These are phyloP conservation scores for Pestalotiopsis sp. DNA, from an alignment of 2,329 filamentous ascomycete species.

Conservation along the genomic window DNA sequence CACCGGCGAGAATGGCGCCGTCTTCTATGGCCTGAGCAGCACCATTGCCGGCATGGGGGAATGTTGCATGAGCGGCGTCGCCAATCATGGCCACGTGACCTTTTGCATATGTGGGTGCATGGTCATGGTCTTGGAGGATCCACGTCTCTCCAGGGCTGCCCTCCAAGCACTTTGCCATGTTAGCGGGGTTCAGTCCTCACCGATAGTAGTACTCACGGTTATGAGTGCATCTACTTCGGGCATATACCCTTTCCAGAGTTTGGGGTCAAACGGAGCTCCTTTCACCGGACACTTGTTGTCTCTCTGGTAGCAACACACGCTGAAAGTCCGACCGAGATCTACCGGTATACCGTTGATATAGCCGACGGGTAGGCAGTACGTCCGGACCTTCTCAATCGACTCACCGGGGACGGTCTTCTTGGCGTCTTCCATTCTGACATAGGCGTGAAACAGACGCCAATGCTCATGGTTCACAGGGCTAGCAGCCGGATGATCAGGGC, in stretches of 20 bases:
- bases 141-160: constrained; percentile 13
- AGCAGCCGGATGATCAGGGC: constrained; percentile 9
- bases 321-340: constrained; percentile 17
- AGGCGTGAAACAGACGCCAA: constrained; percentile 13
- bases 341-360: constrained; percentile 19
- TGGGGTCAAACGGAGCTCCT: background rate
- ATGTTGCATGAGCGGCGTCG: constrained; percentile 18
- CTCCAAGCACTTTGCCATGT: constrained; percentile 12
- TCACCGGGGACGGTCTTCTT: constrained; percentile 12
- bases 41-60: constrained; percentile 18
- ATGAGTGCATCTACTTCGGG: constrained; percentile 11
- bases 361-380: constrained; percentile 17
- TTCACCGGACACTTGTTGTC: constrained; percentile 13
- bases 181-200: background rate
- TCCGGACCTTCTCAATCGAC: constrained; percentile 17
- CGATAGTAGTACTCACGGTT: constrained; percentile 6
- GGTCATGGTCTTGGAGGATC: constrained; percentile 19
- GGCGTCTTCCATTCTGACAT: constrained; percentile 14
- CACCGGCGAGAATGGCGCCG: constrained; percentile 12
- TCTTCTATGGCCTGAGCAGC: constrained; percentile 20
- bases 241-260: constrained; percentile 13
- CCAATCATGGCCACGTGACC: constrained; percentile 17
- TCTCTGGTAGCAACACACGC: constrained; percentile 15
- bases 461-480: constrained; percentile 12
- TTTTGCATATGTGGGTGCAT: constrained; percentile 15